Base-by-base conservation (phyloP, 2,329 filamentous ascomycete species). In the Ascochyta clinopodiicola region DNA sequence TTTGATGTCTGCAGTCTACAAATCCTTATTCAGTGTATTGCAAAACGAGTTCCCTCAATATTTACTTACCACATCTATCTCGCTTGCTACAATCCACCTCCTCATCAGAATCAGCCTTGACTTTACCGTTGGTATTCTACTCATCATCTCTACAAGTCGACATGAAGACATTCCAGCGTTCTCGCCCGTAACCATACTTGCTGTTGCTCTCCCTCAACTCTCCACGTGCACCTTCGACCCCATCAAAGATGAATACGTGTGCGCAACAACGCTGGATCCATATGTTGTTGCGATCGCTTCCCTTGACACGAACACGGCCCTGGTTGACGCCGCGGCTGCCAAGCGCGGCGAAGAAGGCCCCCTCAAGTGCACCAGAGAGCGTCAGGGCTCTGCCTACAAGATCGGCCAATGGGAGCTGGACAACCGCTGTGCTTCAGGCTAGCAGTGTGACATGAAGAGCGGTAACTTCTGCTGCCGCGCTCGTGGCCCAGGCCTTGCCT, bases 141-240 rank as follows among this genome's bases (percentile, higher is more conserved):
- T 29, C 25, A 29, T 10, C 25, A 29, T 29, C 9, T 5, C 9
- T 8, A 29, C 25, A 29, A 29, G 25, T 29, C 4, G 79, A 15
- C 10, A 45, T 67, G 12, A 82, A 58, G 50, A 80, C 78, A 4
- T 66, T 59, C 3, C 61, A 81, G 75, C 39, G 6, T 35, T 10
- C 6, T 35, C 36, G 35, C 42, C 8, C n/a, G 19, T 29, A 17
- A 32, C 36, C 17, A 9, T 15, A 9, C 25, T 22, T 21, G n/a
- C 42, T 21, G 36, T 25, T n/a, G 13, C 42, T 2, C 22, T n/a
- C 40, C 42, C 42, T 45, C 42, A 36, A 29, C 9, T 29, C n/a
- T 15, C 42, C 3, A 35, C 34, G n/a, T 45, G 42, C 36, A 39
- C 17, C 7, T 40, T 45, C 29, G 27, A 40, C 21, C n/a, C 35